phyloP scores from a whole-genome alignment of 2,329 filamentous ascomycete species.

The Penicillium sp. region DNA sequence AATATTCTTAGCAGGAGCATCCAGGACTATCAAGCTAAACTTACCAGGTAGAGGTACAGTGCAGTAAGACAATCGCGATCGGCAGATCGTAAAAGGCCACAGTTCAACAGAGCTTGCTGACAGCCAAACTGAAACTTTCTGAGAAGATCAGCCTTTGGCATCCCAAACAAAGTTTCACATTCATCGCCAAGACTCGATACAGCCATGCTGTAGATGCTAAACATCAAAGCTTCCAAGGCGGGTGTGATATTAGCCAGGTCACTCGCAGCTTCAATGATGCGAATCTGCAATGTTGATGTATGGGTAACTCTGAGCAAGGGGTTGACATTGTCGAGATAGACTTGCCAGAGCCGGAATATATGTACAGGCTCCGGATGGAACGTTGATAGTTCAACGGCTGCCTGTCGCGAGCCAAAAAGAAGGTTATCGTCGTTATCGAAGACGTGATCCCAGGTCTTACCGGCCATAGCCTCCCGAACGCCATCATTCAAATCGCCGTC shows the following conservation, averaged over 20 bases:
- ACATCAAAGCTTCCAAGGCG: slow-evolving; percentile 67
- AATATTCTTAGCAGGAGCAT: slow-evolving; percentile 45
- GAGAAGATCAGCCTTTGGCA: slow-evolving; percentile 45
- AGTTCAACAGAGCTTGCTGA: slow-evolving; percentile 53
- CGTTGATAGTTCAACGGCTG: slow-evolving; percentile 13
- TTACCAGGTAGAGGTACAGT: slow-evolving; percentile 58
- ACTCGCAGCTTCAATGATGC: slow-evolving; percentile 65
- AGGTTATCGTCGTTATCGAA: slow-evolving; percentile 18
- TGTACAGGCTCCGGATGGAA: slow-evolving; percentile 29
- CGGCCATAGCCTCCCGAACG: slow-evolving; percentile 11
- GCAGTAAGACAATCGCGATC: slow-evolving; percentile 56
- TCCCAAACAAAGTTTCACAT: slow-evolving; percentile 48
- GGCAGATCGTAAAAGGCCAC: slow-evolving; percentile 45
- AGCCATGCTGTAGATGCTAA: slow-evolving; percentile 69
- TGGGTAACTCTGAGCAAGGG: slow-evolving; percentile 71
- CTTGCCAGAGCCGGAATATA: slow-evolving; percentile 60
- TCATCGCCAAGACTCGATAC: slow-evolving; percentile 60
- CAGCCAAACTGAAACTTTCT: slow-evolving; percentile 50
- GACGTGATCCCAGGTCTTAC: slow-evolving; percentile 19
- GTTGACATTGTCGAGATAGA: slow-evolving; percentile 71
- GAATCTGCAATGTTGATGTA: slow-evolving; percentile 65
- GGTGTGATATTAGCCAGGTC: slow-evolving; percentile 59
- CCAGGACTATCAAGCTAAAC: slow-evolving; percentile 20
- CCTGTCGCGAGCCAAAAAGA: slow-evolving; percentile 20
- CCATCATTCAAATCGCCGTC: slow-evolving; percentile 9